Evolutionary conservation across 208 protist genomes (phyloP).

Genomic region (Crithidia brevicula): DNA sequence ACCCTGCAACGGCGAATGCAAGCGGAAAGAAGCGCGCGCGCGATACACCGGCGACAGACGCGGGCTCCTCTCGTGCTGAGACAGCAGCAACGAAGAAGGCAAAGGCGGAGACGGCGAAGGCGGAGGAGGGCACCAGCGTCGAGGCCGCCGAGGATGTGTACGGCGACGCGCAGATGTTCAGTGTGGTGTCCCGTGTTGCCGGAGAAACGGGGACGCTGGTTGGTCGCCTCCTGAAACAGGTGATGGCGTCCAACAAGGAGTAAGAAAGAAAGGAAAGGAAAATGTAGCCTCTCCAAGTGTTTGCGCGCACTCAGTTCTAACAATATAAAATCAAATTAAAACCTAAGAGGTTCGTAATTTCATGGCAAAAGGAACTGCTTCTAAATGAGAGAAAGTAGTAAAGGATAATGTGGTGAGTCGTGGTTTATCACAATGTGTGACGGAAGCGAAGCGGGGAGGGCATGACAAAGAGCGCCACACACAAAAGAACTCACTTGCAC

Average conservation of each 20-base stretch:
- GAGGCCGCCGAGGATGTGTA: conserved; percentile 21
- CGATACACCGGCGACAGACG: neutral
- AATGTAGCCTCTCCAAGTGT: too few species aligned
- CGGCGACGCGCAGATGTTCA: conserved; percentile 61
- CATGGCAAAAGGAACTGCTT: too few species aligned
- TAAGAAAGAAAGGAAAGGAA: too few species aligned
- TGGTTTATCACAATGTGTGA: too few species aligned
- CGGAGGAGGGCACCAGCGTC: neutral
- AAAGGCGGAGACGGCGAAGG: conserved; percentile 9
- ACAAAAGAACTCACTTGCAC: too few species aligned
- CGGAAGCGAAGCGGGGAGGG: too few species aligned
- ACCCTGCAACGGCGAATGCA: neutral
- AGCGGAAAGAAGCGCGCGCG: conserved; percentile 16
- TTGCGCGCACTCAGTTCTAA: too few species aligned
- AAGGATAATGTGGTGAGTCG: too few species aligned
- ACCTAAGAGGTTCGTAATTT: too few species aligned
- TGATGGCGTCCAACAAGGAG: conserved; percentile 9
- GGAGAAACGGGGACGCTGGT: conserved; percentile 41
- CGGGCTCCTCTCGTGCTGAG: neutral
- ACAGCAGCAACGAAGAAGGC: conserved; percentile 5
- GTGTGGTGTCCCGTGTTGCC: conserved; percentile 41
- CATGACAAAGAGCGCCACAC: too few species aligned
- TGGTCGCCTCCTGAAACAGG: conserved; percentile 37
- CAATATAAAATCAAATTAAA: too few species aligned
- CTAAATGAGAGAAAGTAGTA: too few species aligned